Evolutionary conservation across 176 grass and related monocot species (phyloP).

Genomic region (Triticum urartu): DNA sequence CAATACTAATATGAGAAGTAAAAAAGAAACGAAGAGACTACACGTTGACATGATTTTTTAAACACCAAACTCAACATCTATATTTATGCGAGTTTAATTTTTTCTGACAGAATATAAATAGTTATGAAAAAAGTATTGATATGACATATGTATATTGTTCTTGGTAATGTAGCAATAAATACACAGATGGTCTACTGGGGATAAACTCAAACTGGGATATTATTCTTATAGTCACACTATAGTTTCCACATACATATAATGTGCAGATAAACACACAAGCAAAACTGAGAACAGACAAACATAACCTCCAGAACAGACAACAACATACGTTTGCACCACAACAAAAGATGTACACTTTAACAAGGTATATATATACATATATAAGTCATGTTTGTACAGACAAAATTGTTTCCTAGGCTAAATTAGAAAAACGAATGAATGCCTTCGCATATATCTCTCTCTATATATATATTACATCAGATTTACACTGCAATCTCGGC

Average conservation of each 20-base stretch:
- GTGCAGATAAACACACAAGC: too few species aligned
- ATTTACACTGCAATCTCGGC: slow-evolving; percentile 1
- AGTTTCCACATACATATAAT: not conserved
- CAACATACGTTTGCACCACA: not conserved
- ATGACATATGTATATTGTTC: not conserved
- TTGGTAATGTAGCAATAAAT: too few species aligned
- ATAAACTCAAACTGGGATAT: not conserved
- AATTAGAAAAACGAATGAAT: not conserved
- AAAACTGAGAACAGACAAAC: too few species aligned
- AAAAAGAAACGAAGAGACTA: too few species aligned
- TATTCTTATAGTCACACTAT: too few species aligned
- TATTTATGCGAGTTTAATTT: too few species aligned
- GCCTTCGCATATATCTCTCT: not conserved
- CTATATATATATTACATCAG: not conserved
- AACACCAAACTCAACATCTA: too few species aligned
- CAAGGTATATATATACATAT: not conserved
- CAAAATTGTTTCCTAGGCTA: slow-evolving; percentile 6
- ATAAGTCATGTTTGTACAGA: slow-evolving; percentile 2
- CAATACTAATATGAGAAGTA: too few species aligned
- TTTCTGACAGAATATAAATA: too few species aligned
- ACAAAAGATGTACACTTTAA: not conserved
- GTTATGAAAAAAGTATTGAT: too few species aligned
- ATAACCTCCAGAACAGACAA: not conserved
- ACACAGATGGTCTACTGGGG: not conserved
- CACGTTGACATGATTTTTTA: too few species aligned